Evolutionary conservation across 2,329 filamentous ascomycete genomes (phyloP), one percentile per base, ranked within the genome.

Genomic region (Diaporthe sp.): DNA sequence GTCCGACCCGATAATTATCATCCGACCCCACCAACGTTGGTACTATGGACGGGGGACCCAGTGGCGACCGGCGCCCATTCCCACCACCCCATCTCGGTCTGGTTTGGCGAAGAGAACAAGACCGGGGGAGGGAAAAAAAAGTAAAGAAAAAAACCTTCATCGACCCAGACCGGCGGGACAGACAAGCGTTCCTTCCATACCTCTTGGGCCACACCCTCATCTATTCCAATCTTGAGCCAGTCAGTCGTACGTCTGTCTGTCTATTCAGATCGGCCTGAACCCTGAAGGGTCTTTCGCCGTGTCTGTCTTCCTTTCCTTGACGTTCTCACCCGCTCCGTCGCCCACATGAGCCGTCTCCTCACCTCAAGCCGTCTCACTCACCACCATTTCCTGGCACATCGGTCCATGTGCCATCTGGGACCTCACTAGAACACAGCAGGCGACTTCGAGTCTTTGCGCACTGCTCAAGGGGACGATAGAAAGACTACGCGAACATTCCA

Each of bases 361-460:
- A 53, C 15, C 57, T 72, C 37, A 51, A 12, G 15, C 73, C 70
- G 25, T 51, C 28, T 63, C 71, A 55, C 57, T 76, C 76, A 78
- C 70, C 77, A 73, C 63, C 73, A 15, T 68, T 71, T 75, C 76
- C 79, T 82, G 84, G 84, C 85, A 81, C 85, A 83, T 82, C 78
- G 71, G 68, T 83, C 79, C 78, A 89, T 89, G 87, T 85, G 87
- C 85, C 85, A 80, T 75, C 75, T 78, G 75, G 57, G 65, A 78
- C 79, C 77, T 78, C 83, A 80, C 83, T 89, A 88, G 83, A 79
- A 81, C 74, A 78, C 85, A 83, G 89, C 89, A 89, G 84, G 90
- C 90, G 90, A 92, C 90, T 92, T 91, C 80, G 84, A 89, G 90
- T 91, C 90, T 92, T 92, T 92, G 90, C 90, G 90, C 89, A 91